phyloP scores from a whole-genome alignment of 441 rosid species.

The Pelargonium citronellum region DNA sequence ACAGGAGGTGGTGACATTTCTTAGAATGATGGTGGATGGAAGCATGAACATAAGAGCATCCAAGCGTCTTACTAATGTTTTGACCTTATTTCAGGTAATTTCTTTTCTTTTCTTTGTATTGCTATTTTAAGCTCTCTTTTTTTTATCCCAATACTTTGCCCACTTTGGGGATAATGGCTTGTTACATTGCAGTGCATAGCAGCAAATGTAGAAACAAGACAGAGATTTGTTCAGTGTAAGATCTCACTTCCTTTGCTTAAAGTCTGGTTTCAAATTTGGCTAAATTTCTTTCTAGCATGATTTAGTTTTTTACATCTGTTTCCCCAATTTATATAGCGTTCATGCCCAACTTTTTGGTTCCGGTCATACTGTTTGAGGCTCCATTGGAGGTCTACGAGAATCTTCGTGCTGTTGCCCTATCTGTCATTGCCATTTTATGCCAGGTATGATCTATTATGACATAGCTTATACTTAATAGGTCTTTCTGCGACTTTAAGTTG shows the following conservation, averaged over 20 bases:
- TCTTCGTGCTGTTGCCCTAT: slow-evolving; percentile 1
- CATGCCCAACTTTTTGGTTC: slow-evolving; percentile 6
- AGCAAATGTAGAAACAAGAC: slow-evolving; percentile 9
- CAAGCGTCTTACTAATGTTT: slow-evolving; percentile 7
- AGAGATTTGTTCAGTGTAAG: slow-evolving; percentile 5
- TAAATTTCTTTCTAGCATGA: neutral
- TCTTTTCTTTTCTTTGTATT: neutral
- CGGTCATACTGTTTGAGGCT: slow-evolving; percentile 5
- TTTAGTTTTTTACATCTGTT: neutral
- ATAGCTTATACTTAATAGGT: neutral
- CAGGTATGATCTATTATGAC: neutral
- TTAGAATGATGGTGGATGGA: slow-evolving; percentile 7
- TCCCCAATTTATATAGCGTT: neutral
- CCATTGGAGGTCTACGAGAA: slow-evolving; percentile 5
- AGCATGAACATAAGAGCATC: neutral
- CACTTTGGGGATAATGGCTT: neutral
- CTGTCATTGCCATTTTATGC: slow-evolving; percentile 7
- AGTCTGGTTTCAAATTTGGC: neutral
- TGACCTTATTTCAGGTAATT: slow-evolving; percentile 7
- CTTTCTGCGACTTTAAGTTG: neutral
- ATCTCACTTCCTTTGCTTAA: neutral
- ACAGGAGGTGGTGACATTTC: slow-evolving; percentile 7
- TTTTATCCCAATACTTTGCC: neutral
- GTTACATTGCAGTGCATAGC: slow-evolving; percentile 2
- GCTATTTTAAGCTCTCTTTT: neutral